These are phyloP conservation scores for Penicillium brasilianum DNA, from an alignment of 2,329 filamentous ascomycete species.

Conservation along the genomic window DNA sequence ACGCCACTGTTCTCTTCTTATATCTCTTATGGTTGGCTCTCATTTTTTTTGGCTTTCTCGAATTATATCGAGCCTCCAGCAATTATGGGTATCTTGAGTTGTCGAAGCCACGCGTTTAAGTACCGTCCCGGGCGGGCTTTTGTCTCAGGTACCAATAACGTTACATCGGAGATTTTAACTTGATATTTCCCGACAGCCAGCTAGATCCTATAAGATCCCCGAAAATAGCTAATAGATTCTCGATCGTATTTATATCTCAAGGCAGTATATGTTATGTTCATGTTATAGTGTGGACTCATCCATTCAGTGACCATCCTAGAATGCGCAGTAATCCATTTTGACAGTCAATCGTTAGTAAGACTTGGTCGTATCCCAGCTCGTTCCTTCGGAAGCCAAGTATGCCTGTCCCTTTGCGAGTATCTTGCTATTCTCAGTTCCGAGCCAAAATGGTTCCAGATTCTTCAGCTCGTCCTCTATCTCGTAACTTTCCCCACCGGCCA, in stretches of 20 bases:
- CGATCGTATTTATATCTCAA: too few relatives aligned
- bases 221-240: background rate
- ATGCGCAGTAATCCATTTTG: background rate
- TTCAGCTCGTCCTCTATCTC: constrained; percentile 33
- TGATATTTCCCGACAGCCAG: background rate
- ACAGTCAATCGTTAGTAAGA: background rate
- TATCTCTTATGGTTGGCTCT: too few relatives aligned
- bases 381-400: constrained; percentile 16
- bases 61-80: too few relatives aligned
- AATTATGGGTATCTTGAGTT: too few relatives aligned
- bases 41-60: too few relatives aligned
- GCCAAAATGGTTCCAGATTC: constrained; percentile 29
- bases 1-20: too few relatives aligned
- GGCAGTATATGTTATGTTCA: too few relatives aligned
- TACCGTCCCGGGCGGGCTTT: background rate
- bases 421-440: constrained; percentile 42
- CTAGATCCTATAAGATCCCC: background rate
- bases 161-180: background rate
- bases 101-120: too few relatives aligned
- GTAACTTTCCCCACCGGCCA: constrained; percentile 31
- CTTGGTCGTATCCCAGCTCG: constrained; percentile 20
- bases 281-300: too few relatives aligned
- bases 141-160: background rate
- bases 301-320: too few relatives aligned
- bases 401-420: constrained; percentile 16